A percentile compares a stretch with the other conserved stretches of the same genome.
These are phyloP conservation scores for Asterionellopsis glacialis DNA, from an alignment of 108 stramenopile species.

Conservation along the genomic window DNA sequence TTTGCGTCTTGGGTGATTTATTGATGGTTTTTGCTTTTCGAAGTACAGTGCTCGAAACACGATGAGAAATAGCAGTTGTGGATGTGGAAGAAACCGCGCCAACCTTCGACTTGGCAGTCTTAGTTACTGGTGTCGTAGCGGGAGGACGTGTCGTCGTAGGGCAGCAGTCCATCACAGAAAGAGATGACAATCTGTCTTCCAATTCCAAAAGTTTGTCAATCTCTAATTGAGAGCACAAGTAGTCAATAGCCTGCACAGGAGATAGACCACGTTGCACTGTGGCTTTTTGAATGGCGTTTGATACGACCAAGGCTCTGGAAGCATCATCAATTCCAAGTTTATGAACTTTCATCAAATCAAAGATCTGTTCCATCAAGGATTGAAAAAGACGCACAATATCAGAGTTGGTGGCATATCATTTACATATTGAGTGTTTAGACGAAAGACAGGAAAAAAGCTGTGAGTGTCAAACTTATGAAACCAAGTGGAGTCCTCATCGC, in stretches of 20 bases:
- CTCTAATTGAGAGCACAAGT: constrained; percentile 38
- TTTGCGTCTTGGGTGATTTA: constrained; percentile 1
- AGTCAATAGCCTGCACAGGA: constrained; percentile 39
- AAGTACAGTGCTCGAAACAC: not conserved
- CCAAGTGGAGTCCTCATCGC: no score
- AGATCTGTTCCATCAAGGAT: constrained; percentile 52
- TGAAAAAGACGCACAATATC: no score
- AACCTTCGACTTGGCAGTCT: not conserved
- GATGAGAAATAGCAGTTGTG: not conserved
- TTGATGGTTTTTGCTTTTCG: not conserved
- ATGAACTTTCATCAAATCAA: constrained; percentile 44
- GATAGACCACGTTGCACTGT: constrained; percentile 9
- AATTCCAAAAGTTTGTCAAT: constrained; percentile 11
- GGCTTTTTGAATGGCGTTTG: constrained; percentile 38
- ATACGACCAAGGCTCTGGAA: constrained; percentile 48
- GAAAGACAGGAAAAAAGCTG: no score
- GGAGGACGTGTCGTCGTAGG: constrained; percentile 5
- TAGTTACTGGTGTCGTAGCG: not conserved
- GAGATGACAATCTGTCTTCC: not conserved
- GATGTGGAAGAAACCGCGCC: not conserved
- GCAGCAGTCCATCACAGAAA: constrained; percentile 6
- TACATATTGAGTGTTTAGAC: no score
- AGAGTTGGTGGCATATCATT: no score
- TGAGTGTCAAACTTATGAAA: no score
- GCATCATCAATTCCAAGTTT: constrained; percentile 58